A percentile compares a stretch with the other conserved stretches of the same genome.
phyloP scores from a whole-genome alignment of 225 moss, liverwort and hornwort genomes.

The Ulota crispa region DNA sequence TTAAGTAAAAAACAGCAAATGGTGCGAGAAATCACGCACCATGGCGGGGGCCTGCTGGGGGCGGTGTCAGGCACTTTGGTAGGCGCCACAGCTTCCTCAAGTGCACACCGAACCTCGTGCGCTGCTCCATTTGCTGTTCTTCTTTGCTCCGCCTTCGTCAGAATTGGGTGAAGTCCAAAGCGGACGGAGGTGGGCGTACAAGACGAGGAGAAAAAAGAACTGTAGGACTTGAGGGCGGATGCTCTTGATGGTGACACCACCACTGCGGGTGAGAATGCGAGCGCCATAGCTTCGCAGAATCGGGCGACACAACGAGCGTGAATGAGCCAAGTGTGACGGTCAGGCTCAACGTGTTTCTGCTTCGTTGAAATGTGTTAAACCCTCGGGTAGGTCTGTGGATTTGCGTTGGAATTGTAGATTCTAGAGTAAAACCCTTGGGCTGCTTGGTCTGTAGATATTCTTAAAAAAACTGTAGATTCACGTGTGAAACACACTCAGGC shows the following conservation, averaged over 20 bases:
- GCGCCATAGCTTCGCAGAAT: slow-evolving; percentile 33
- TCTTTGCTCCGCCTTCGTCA: not conserved
- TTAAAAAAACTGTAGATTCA: no score
- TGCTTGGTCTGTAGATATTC: not conserved
- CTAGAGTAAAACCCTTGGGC: not conserved
- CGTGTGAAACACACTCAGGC: not conserved
- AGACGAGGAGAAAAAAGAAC: not conserved
- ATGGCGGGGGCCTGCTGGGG: slow-evolving; percentile 39
- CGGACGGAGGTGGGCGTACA: not conserved
- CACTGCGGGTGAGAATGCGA: slow-evolving; percentile 24
- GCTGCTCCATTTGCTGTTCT: slow-evolving; percentile 1
- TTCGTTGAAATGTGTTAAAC: not conserved
- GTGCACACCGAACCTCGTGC: slow-evolving; percentile 24
- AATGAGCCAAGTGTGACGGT: not conserved
- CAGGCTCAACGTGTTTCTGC: not conserved
- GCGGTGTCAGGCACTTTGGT: slow-evolving; percentile 54
- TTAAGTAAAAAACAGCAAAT: not conserved
- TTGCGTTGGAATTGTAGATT: not conserved
- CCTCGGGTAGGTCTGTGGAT: not conserved
- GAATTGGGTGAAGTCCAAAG: slow-evolving; percentile 16
- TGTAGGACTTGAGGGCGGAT: not conserved
- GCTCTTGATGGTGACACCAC: not conserved
- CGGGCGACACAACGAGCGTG: not conserved
- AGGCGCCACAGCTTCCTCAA: slow-evolving; percentile 46
- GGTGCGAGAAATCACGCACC: slow-evolving; percentile 18